Evolutionary conservation across 371 early-diverging fungal species (phyloP).

Genomic region (Cladochytrium tenue): DNA sequence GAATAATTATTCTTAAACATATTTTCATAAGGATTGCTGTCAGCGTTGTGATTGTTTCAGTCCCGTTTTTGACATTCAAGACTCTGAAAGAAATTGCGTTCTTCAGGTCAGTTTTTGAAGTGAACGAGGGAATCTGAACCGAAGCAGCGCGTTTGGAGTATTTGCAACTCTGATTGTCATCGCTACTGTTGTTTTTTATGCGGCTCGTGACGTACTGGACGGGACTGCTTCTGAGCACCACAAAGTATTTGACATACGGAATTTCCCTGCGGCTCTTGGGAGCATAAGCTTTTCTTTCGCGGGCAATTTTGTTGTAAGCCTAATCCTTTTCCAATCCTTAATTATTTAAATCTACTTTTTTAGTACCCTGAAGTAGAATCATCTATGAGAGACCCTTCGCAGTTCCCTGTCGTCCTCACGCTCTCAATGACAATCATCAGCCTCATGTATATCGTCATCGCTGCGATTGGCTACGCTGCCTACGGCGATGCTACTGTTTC

Average conservation of each 20-base stretch:
- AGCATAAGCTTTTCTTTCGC: constrained; percentile 55
- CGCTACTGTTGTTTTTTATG: constrained; percentile 43
- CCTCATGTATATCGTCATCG: constrained; percentile 73
- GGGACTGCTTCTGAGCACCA: constrained; percentile 30
- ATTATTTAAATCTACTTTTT: background rate
- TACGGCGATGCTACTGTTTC: constrained; percentile 71
- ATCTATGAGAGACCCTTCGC: constrained; percentile 75
- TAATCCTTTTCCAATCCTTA: background rate
- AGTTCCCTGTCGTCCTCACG: constrained; percentile 71
- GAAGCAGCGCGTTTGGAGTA: constrained; percentile 52
- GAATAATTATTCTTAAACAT: no score
- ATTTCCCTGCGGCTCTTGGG: constrained; percentile 40
- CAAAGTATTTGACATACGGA: constrained; percentile 25
- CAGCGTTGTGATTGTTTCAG: constrained; percentile 61
- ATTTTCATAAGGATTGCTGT: constrained; percentile 65
- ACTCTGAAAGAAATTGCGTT: constrained; percentile 76
- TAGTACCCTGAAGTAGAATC: constrained; percentile 79
- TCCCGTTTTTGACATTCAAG: constrained; percentile 72
- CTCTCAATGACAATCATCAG: constrained; percentile 72
- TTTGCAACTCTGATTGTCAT: constrained; percentile 59
- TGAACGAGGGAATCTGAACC: constrained; percentile 8
- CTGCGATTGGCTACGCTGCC: constrained; percentile 76
- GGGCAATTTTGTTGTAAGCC: constrained; percentile 47
- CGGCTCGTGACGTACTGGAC: constrained; percentile 35
- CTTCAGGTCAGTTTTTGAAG: constrained; percentile 43